Percentiles rank a stretch among this genome's conserved stretches.
Conservation (phyloP, 2,329 filamentous ascomycete species). For the Elsinoe australis region DNA sequence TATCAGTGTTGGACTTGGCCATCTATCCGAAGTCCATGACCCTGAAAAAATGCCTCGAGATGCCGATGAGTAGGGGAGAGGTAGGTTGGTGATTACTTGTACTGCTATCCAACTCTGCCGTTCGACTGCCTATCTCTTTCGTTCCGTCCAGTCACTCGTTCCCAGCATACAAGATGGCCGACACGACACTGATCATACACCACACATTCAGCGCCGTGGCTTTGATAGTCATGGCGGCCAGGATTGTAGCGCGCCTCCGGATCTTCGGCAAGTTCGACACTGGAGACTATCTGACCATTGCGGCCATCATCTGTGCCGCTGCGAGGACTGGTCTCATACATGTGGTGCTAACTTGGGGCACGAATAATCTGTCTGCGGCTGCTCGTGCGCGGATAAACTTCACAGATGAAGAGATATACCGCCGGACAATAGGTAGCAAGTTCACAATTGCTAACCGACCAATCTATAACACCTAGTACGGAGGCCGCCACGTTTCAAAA, state of each 20-base stretch:
- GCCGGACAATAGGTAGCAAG: conserved; percentile 10
- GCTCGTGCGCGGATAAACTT: conserved; percentile 1
- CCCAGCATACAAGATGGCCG: background rate
- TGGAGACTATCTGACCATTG: conserved; percentile 11
- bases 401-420: conserved; percentile 9
- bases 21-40: background rate
- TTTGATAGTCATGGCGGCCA: conserved; percentile 11
- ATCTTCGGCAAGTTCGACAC: conserved; percentile 9
- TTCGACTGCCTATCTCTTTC: background rate
- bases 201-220: conserved; percentile 13
- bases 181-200: conserved; percentile 11
- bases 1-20: conserved; percentile 3
- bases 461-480: conserved; percentile 11
- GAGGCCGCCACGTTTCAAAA: background rate
- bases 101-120: background rate
- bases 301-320: conserved; percentile 7
- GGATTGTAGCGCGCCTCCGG: conserved; percentile 4
- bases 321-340: conserved; percentile 5
- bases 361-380: conserved; percentile 11
- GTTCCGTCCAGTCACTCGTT: conserved; percentile 9
- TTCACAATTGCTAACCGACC: conserved; percentile 10
- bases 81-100: background rate
- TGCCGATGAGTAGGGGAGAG: conserved; percentile 1
- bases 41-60: background rate
- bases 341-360: conserved; percentile 10